Base-by-base conservation (phyloP, 257 asterid species). In the Ilex aquifolium region DNA sequence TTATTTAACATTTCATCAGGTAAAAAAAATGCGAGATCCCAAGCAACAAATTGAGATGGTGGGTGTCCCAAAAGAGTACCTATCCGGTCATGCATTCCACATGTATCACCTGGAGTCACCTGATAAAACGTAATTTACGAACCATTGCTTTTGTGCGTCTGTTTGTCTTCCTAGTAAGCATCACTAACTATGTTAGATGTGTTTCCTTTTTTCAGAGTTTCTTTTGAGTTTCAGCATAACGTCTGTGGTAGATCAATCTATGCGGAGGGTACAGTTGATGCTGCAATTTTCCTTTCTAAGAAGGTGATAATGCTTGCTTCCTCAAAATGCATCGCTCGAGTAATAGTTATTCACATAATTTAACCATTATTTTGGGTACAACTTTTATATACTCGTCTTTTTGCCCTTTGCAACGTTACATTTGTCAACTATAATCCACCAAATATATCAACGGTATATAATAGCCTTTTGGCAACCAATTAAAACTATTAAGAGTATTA, bases 241-340 rank as follows among this genome's bases (percentile, higher is more conserved):
- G 97, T 90, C 59, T 90, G 99, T 49, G 99, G 97, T 61, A 81
- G 99, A 83, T 92, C 97, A 55, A 92, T 92, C 77, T 92, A 92
- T 65, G 99, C 99, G 2, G 97, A 93, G 74, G 97, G 99, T 10
- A 90, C 97, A 1, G 96, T 93, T 42, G 99, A 92, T 76, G 97
- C 97, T 14, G 67, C 83, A 32, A 96, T 92, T 67, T 92, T 92
- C 72, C 95, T 92, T 13, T 83, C 96, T 29, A 85, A 89, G 77
- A 85, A 85, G 95, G 99, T 93, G 78, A 29, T 62, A 3, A 10
- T 31, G 17, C 36, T 58, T 59, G 36, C 46, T 30, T 30, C 21
- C 27, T 44, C 9, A 8, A 44, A 44, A 44, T 13, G 13, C 50
- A 44, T 44, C 13, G 2, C 9, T 44, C 50, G 9, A 44, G 50